Evolutionary conservation across 2,329 filamentous ascomycete species (phyloP).

Genomic region (Aspergillus novoparasiticus): DNA sequence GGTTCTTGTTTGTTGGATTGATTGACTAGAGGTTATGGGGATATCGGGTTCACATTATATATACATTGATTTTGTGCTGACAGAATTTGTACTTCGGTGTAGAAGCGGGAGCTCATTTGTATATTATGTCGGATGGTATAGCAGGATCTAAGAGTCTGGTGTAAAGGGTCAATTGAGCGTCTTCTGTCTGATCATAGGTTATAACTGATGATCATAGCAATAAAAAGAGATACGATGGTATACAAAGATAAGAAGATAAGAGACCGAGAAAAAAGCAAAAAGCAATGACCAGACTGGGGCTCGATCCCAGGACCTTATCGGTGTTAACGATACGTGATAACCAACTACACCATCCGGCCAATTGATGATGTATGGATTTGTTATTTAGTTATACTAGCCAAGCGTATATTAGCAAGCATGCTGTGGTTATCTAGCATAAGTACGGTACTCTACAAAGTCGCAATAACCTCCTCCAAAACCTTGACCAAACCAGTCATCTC

Average conservation of each 20-base stretch:
- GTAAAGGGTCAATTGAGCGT: no score
- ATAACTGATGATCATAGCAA: no score
- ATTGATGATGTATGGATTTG: neutral
- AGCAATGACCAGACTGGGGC: constrained; percentile 4
- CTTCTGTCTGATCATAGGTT: no score
- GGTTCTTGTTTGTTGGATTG: no score
- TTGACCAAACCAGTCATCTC: constrained; percentile 20
- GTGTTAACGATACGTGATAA: constrained; percentile 10
- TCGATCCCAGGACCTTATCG: constrained; percentile 6
- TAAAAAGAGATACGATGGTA: no score
- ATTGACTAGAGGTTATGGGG: no score
- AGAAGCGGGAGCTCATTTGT: no score
- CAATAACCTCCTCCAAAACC: constrained; percentile 18
- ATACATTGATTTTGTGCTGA: no score
- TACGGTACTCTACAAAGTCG: neutral
- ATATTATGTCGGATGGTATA: no score
- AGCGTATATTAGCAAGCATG: neutral
- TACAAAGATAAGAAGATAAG: neutral
- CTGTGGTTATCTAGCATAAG: neutral
- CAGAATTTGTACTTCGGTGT: fast-evolving
- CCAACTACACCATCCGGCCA: constrained; percentile 37
- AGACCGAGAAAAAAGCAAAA: neutral
- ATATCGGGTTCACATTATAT: no score
- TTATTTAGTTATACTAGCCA: neutral
- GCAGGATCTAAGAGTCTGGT: no score